Conservation (phyloP, 768 basidiomycete species). For the Lentinula raphanica region DNA sequence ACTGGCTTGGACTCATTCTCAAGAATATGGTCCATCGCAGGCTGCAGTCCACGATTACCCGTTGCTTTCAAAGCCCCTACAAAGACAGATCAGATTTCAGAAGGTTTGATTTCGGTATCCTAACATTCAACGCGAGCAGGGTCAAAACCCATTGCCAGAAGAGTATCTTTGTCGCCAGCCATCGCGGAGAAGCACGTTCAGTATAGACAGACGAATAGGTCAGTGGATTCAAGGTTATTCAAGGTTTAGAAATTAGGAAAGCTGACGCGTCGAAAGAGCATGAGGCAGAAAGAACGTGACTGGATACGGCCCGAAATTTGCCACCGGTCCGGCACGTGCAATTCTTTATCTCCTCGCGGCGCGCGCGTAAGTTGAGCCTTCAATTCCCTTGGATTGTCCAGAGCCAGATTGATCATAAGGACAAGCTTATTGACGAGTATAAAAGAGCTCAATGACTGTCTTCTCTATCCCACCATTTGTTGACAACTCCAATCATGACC, state of each 20-base stretch:
- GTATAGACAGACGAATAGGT: background rate
- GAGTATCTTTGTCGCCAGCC: slow-evolving; percentile 65
- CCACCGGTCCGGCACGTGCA: background rate
- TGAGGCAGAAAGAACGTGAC: background rate
- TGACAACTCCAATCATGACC: background rate
- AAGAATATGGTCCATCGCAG: slow-evolving; percentile 85
- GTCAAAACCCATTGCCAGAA: slow-evolving; percentile 87
- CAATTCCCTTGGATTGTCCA: background rate
- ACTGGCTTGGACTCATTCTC: slow-evolving; percentile 74
- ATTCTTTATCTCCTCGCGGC: no score
- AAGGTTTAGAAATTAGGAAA: no score
- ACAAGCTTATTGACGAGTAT: background rate
- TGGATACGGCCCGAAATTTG: background rate
- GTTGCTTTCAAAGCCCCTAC: slow-evolving; percentile 90
- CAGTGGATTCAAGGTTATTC: no score
- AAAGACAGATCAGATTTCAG: background rate
- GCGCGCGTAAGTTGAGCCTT: background rate
- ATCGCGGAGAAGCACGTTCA: slow-evolving; percentile 17
- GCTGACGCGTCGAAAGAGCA: background rate
- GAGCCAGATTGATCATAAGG: background rate
- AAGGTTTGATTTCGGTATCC: slow-evolving; percentile 19
- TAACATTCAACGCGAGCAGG: slow-evolving; percentile 78
- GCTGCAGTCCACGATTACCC: slow-evolving; percentile 77
- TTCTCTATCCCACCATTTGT: background rate
- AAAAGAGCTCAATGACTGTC: background rate